phyloP scores from a whole-genome alignment of 202 grass and related monocot species.

The Setaria viridis region DNA sequence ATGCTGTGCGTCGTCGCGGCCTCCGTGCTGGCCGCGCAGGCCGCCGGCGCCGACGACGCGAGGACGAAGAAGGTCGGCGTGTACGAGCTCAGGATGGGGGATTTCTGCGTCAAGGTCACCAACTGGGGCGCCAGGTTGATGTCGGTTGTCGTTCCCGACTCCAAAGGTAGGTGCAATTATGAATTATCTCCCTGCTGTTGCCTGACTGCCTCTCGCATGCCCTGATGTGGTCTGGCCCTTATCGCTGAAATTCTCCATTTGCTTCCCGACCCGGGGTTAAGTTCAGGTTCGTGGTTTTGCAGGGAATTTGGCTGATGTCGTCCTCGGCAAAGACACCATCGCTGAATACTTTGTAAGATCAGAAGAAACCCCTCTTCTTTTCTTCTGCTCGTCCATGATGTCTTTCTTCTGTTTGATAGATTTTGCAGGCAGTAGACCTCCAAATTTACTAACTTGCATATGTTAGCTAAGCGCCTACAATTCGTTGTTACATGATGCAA shows the following conservation, averaged over 20 bases:
- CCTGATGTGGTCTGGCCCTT: too few relatives aligned
- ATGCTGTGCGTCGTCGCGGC: slow-evolving; percentile 40
- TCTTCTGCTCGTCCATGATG: not conserved
- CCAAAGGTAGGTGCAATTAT: slow-evolving; percentile 43
- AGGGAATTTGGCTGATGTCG: slow-evolving; percentile 77
- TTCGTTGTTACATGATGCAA: not conserved
- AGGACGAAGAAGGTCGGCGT: slow-evolving; percentile 37
- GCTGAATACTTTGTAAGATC: slow-evolving; percentile 64
- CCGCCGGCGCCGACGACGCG: not conserved
- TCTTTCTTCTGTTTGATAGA: not conserved
- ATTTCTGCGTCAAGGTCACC: slow-evolving; percentile 69
- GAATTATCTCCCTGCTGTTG: too few relatives aligned
- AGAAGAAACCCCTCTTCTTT: not conserved
- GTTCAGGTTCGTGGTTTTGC: not conserved
- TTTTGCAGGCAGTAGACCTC: not conserved
- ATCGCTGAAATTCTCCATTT: not conserved
- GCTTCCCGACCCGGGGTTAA: not conserved
- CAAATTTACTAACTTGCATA: not conserved
- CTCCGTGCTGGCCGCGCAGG: not conserved
- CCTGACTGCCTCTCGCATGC: too few relatives aligned
- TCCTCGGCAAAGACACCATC: slow-evolving; percentile 68
- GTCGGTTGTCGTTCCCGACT: slow-evolving; percentile 65
- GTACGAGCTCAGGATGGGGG: slow-evolving; percentile 58
- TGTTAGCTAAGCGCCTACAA: too few relatives aligned
- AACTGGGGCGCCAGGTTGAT: slow-evolving; percentile 70